These are phyloP conservation scores for Aspergillus intermedius DNA, from an alignment of 2,329 filamentous ascomycete species.

Conservation along the genomic window DNA sequence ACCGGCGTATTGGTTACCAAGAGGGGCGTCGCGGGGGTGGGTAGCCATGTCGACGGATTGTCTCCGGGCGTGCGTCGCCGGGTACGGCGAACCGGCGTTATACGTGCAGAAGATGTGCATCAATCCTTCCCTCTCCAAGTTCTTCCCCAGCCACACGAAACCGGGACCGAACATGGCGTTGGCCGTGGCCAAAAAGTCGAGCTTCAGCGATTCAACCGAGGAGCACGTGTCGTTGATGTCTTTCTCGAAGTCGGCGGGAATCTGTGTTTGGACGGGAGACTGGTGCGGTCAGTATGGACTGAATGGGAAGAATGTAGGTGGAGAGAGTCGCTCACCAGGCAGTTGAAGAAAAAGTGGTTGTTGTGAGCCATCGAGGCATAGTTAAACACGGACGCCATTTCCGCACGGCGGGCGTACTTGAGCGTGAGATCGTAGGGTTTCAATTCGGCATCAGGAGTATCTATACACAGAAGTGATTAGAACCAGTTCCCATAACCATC, in stretches of 20 bases:
- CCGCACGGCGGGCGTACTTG: conserved; percentile 70
- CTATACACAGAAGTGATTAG: conserved; percentile 35
- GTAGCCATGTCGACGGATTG: conserved; percentile 48
- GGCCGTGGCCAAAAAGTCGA: conserved; percentile 73
- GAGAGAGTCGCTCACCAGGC: conserved; percentile 29
- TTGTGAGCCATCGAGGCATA: conserved; percentile 94
- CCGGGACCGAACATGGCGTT: conserved; percentile 92
- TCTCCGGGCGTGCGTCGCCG: conserved; percentile 73
- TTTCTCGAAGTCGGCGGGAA: conserved; percentile 51
- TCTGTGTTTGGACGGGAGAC: conserved; percentile 42
- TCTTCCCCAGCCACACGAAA: conserved; percentile 88
- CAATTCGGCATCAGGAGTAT: conserved; percentile 57
- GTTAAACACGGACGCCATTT: conserved; percentile 79
- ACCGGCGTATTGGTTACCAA: conserved; percentile 31
- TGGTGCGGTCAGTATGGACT: conserved; percentile 6
- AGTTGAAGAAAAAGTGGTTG: conserved; percentile 57
- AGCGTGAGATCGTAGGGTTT: conserved; percentile 63
- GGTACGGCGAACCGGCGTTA: conserved; percentile 81
- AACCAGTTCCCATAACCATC: neutral
- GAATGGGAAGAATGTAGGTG: neutral
- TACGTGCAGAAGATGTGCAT: conserved; percentile 77
- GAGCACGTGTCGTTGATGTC: conserved; percentile 68
- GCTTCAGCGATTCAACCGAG: conserved; percentile 72
- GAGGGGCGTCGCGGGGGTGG: conserved; percentile 25
- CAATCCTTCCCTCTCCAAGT: conserved; percentile 39